A percentile compares a stretch with the other conserved stretches of the same genome.
These are phyloP conservation scores for Mortierella sp. DNA, from an alignment of 371 early-diverging fungal genomes.

Conservation along the genomic window DNA sequence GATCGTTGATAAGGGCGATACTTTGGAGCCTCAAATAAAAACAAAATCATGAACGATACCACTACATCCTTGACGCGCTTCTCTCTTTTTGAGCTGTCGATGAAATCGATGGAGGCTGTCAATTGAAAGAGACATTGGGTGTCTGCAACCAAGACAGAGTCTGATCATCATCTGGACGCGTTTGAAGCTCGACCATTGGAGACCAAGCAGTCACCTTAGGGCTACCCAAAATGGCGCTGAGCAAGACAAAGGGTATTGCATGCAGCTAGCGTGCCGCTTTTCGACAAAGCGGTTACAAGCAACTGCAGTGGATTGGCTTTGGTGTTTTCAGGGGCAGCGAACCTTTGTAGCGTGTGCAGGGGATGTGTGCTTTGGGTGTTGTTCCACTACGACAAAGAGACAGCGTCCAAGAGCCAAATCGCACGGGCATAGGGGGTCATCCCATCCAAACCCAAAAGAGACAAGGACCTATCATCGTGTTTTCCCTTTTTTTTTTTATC, in stretches of 20 bases:
- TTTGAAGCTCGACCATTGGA: neutral
- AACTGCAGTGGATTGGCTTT: no score
- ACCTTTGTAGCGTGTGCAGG: no score
- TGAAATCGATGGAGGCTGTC: neutral
- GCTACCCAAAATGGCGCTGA: no score
- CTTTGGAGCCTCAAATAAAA: neutral
- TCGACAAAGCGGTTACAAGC: no score
- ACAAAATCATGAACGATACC: neutral
- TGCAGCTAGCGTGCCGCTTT: no score
- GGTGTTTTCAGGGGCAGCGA: no score
- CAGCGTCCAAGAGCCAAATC: neutral
- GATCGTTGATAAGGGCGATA: neutral
- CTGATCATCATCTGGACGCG: neutral
- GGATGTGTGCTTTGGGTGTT: no score
- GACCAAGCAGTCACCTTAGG: neutral
- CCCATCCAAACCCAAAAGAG: neutral
- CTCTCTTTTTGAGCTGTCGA: neutral
- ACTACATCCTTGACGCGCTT: neutral
- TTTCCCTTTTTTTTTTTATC: neutral
- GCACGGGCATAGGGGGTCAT: neutral
- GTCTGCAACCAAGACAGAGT: no score
- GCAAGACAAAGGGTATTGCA: no score
- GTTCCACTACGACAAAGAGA: no score
- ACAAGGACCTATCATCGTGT: no score
- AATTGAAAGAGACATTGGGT: neutral